Conservation (phyloP, 768 basidiomycete species). For the Hemileccinum impolitum region DNA sequence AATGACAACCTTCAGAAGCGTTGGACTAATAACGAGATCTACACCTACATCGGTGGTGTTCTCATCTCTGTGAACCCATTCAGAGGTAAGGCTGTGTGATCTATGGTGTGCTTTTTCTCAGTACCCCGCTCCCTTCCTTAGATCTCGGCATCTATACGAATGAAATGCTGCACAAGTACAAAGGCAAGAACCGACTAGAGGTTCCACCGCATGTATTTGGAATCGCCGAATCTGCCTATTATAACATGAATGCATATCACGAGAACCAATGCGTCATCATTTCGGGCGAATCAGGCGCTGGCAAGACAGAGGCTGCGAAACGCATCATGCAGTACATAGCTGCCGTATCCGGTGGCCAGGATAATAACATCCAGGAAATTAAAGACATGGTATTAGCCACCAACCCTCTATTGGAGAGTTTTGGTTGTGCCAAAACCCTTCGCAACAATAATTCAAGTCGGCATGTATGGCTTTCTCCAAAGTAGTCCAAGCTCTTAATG, state of each 20-base stretch:
- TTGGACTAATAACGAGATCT: constrained; percentile 94
- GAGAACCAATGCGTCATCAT: constrained; percentile 99
- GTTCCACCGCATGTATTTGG: constrained; percentile 97
- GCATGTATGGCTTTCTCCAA: constrained; percentile 61
- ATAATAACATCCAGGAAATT: constrained; percentile 92
- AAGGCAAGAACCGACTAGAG: constrained; percentile 96
- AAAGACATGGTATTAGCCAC: constrained; percentile 99
- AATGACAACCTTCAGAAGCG: constrained; percentile 98
- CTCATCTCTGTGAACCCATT: constrained; percentile 99
- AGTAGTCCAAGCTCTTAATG: not conserved
- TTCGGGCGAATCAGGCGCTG: constrained; percentile 97
- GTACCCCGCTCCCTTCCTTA: constrained; percentile 27
- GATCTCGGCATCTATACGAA: constrained; percentile 99
- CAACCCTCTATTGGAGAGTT: constrained; percentile 95
- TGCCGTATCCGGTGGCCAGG: constrained; percentile 85
- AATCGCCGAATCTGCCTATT: constrained; percentile 96
- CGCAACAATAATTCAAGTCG: constrained; percentile 98
- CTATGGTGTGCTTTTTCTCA: constrained; percentile 2
- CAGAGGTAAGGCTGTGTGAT: constrained; percentile 53
- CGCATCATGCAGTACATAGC: constrained; percentile 99
- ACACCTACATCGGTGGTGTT: constrained; percentile 98
- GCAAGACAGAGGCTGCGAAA: constrained; percentile 99
- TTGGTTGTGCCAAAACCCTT: constrained; percentile 98
- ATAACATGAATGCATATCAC: constrained; percentile 98
- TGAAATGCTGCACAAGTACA: constrained; percentile 78